Evolutionary conservation across 208 protist genomes (phyloP), one percentile per base, ranked within the genome.

Genomic region (Leishmania braziliensis): DNA sequence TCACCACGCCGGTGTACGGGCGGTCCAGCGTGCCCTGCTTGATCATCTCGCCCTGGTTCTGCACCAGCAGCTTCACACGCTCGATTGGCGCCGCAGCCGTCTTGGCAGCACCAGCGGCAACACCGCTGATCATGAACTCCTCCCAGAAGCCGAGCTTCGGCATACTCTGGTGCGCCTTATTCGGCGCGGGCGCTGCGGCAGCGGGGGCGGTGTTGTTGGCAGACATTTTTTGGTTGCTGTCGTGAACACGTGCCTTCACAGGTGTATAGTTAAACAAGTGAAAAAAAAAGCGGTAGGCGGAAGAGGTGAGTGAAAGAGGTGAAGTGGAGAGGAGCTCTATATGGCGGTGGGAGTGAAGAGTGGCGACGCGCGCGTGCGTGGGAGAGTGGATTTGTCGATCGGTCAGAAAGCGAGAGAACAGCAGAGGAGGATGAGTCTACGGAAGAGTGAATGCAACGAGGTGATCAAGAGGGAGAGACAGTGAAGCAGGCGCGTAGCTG

Each of bases 21-120:
- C 84, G 88, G 81, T 95, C 89, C 58, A 94, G 84, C 29, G 84
- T 89, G 48, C 91, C 91, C 80, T 95, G 91, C 83, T 95, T 95
- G 72, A 93, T 86, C 89, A 95, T 95, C 81, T 95, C 92, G 70
- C 88, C 89, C 86, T 98, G 95, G 84, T 91, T 98, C 91, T 99
- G 98, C 69, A 99, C 87, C 26, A 99, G 90, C 60, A 99, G 89
- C 91, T 99, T 99, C 53, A 99, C 90, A 80, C 98, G 95, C 92
- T 99, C 98, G 78, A 99, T 98, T 75, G 98, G 98, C 54, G 98
- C 97, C n/a, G 93, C 92, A 50, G 82, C 82, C 39, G 98, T 99
- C 92, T 99, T 99, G 77, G 95, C 87, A 51, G 98, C 76, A 81
- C 92, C 90, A 69, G 89, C 92, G 70, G 92, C 89, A 43, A 95